Evolutionary conservation across 495 filamentous ascomycete genomes (phyloP).

Genomic region (Apiosordaria backusii): DNA sequence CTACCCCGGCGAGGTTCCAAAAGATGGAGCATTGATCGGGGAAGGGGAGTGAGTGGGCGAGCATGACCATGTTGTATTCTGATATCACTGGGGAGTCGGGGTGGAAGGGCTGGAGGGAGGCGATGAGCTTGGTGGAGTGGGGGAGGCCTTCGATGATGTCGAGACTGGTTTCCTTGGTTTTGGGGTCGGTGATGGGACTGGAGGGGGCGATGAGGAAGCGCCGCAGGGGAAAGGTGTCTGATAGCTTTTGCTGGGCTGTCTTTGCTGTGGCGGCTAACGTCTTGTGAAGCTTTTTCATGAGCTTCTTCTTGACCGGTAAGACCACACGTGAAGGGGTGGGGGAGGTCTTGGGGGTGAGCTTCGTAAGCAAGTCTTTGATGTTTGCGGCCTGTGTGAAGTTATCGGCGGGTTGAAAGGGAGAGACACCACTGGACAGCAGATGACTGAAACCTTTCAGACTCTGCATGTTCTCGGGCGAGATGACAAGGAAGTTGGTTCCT

Average conservation of each 20-base stretch:
- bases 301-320: conserved; percentile 16
- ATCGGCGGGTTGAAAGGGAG: conserved; percentile 6
- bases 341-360: conserved; percentile 2
- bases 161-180: conserved; percentile 9
- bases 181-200: not conserved
- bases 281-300: conserved; percentile 12
- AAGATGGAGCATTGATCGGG: conserved; percentile 23
- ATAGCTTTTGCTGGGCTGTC: conserved; percentile 17
- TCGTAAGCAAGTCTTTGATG: conserved; percentile 10
- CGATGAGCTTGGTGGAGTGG: conserved; percentile 21
- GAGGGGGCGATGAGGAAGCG: conserved; percentile 19
- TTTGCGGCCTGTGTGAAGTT: not conserved
- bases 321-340: not conserved
- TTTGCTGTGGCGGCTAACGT: conserved; percentile 14
- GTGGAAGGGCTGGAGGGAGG: conserved; percentile 11
- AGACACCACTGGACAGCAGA: conserved; percentile 5
- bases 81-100: conserved; percentile 9
- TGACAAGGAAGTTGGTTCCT: conserved; percentile 25
- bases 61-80: conserved; percentile 22
- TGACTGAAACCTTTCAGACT: conserved; percentile 21
- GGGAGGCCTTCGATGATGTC: conserved; percentile 23
- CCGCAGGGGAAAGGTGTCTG: conserved; percentile 21
- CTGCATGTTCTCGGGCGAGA: conserved; percentile 18
- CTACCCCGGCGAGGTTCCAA: conserved; percentile 23
- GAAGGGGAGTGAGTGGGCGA: conserved; percentile 24